Percentiles rank a stretch among this genome's conserved stretches.
Evolutionary conservation across 2,329 filamentous ascomycete genomes (phyloP).

Genomic region (Colletotrichum paranaense): DNA sequence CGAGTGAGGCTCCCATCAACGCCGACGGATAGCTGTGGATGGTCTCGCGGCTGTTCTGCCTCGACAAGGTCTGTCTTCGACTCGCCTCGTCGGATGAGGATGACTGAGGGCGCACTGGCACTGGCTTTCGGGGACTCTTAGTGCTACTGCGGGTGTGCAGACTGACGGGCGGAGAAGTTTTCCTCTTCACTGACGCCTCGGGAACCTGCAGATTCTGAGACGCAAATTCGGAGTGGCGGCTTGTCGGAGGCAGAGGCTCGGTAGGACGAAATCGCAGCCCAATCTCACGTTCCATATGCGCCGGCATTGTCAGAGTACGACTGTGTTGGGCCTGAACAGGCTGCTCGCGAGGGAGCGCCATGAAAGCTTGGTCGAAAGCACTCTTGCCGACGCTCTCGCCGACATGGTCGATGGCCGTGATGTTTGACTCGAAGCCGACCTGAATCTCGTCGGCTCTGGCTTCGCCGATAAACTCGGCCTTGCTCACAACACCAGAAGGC

Average conservation of each 20-base stretch:
- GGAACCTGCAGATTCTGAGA: conserved; percentile 40
- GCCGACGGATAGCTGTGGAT: conserved; percentile 38
- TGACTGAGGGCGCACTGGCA: conserved; percentile 49
- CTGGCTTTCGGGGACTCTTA: conserved; percentile 44
- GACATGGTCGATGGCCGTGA: conserved; percentile 37
- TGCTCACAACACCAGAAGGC: not conserved
- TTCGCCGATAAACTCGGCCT: conserved; percentile 2
- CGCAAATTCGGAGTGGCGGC: not conserved
- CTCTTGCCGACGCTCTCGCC: conserved; percentile 41
- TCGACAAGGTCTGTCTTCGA: conserved; percentile 33
- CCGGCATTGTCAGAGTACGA: conserved; percentile 46
- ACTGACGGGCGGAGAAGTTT: conserved; percentile 54
- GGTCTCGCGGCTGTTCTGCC: conserved; percentile 37
- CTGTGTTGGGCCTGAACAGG: conserved; percentile 20
- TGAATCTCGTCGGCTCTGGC: conserved; percentile 33
- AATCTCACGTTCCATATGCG: conserved; percentile 41
- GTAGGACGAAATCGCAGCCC: conserved; percentile 32
- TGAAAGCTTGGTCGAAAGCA: conserved; percentile 42
- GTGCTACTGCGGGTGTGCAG: conserved; percentile 54
- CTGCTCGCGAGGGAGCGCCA: conserved; percentile 11
- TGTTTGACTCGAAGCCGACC: conserved; percentile 35
- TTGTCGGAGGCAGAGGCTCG: not conserved
- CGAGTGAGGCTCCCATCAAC: conserved; percentile 27
- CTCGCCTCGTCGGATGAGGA: conserved; percentile 42
- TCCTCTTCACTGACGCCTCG: conserved; percentile 43